Evolutionary conservation across 257 asterid genomes (phyloP).

Genomic region (Ballota nigra): DNA sequence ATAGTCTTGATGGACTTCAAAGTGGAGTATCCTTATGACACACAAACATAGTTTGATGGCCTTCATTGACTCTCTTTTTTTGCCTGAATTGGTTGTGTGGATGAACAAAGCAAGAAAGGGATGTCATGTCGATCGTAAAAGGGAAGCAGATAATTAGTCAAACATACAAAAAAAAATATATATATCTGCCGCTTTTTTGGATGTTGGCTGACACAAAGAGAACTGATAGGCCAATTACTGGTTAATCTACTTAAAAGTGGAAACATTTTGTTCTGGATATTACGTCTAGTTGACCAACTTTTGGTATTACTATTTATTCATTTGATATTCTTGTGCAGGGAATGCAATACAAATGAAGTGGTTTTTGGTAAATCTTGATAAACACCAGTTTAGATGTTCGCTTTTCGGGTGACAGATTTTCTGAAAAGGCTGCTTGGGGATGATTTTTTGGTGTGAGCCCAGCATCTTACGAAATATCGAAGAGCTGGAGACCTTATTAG

Average conservation of each 20-base stretch:
- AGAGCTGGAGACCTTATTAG: slow-evolving; percentile 5
- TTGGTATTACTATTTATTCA: neutral
- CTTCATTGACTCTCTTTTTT: too few relatives aligned
- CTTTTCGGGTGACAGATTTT: slow-evolving; percentile 25
- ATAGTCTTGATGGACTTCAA: too few relatives aligned
- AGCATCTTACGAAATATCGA: slow-evolving; percentile 29
- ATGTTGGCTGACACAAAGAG: neutral
- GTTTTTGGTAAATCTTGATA: slow-evolving; percentile 2
- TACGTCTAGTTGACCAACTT: too few relatives aligned
- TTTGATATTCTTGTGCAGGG: slow-evolving; percentile 41
- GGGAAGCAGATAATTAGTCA: neutral
- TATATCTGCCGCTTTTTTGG: too few relatives aligned
- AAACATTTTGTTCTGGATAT: too few relatives aligned
- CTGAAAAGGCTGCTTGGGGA: slow-evolving; percentile 34
- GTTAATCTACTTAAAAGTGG: too few relatives aligned
- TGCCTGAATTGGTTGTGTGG: too few relatives aligned
- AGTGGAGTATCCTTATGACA: too few relatives aligned
- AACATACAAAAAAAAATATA: neutral
- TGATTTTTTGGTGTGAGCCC: slow-evolving; percentile 23
- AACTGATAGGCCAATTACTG: neutral
- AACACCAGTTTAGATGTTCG: neutral
- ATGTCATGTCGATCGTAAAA: too few relatives aligned
- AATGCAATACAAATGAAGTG: slow-evolving; percentile 64
- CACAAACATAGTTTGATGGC: too few relatives aligned
- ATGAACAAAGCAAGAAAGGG: too few relatives aligned